Evolutionary conservation across 108 stramenopile genomes (phyloP).

Genomic region (Pseudonitzschia multistriata): DNA sequence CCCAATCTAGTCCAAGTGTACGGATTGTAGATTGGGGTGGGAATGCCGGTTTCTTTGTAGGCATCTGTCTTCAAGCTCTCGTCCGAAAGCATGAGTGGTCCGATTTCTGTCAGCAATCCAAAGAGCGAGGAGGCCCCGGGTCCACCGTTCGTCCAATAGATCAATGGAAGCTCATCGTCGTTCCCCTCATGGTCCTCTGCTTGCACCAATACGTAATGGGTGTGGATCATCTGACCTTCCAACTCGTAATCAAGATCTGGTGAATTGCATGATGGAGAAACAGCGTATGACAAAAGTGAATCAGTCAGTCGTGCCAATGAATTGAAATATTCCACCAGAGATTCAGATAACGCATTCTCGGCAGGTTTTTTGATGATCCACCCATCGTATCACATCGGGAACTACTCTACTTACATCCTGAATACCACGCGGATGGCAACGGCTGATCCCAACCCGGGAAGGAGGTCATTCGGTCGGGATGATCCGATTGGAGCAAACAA

Average conservation of each 20-base stretch:
- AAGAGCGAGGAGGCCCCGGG: constrained; percentile 74
- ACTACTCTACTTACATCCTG: constrained; percentile 28
- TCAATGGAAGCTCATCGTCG: constrained; percentile 45
- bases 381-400: no score
- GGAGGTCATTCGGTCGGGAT: constrained; percentile 36
- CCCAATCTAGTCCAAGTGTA: constrained; percentile 61
- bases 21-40: constrained; percentile 62
- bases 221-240: constrained; percentile 44
- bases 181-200: constrained; percentile 46
- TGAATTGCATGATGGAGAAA: no score
- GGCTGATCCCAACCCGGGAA: constrained; percentile 53
- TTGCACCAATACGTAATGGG: constrained; percentile 56
- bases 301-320: no score
- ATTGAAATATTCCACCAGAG: no score
- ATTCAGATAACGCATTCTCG: no score
- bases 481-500: constrained; percentile 4
- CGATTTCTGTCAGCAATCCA: constrained; percentile 69
- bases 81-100: constrained; percentile 58
- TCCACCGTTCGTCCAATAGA: constrained; percentile 83
- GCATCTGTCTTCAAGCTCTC: constrained; percentile 41
- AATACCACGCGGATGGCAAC: constrained; percentile 53
- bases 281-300: background rate
- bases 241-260: constrained; percentile 40
- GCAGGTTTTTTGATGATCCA: no score
- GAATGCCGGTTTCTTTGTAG: constrained; percentile 53